Evolutionary conservation across 2,329 filamentous ascomycete species (phyloP).

Genomic region (Cladosporium sp.): DNA sequence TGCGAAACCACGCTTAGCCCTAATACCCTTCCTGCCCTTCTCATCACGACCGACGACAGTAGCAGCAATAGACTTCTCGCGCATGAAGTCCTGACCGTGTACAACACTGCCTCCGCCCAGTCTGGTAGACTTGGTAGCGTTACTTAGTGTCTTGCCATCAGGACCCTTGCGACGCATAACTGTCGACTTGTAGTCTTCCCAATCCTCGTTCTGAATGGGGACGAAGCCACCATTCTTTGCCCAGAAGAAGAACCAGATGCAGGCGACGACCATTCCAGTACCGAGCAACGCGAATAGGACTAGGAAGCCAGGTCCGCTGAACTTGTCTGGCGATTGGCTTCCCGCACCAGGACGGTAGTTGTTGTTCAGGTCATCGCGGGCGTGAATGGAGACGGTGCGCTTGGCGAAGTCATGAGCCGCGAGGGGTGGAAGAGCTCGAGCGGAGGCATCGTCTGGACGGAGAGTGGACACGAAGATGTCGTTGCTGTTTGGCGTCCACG

Average conservation of each 20-base stretch:
- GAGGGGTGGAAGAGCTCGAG: constrained; percentile 18
- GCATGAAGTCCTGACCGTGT: constrained; percentile 58
- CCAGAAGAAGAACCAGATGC: constrained; percentile 99
- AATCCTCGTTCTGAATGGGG: constrained; percentile 78
- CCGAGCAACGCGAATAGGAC: constrained; percentile 84
- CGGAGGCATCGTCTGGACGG: constrained; percentile 14
- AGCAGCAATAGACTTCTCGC: constrained; percentile 37
- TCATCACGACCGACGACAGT: constrained; percentile 48
- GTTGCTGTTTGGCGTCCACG: constrained; percentile 14
- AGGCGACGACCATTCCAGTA: constrained; percentile 68
- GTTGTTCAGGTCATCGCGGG: constrained; percentile 10
- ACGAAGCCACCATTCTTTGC: constrained; percentile 90
- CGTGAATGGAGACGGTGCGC: constrained; percentile 14
- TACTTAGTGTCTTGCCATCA: constrained; percentile 81
- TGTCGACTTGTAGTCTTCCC: constrained; percentile 98
- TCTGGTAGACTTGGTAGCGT: constrained; percentile 77
- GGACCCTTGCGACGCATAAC: constrained; percentile 86
- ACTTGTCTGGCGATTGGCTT: constrained; percentile 21
- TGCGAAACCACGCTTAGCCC: constrained; percentile 41
- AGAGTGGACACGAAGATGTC: constrained; percentile 1
- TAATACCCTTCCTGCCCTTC: constrained; percentile 42
- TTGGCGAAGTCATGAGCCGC: constrained; percentile 21
- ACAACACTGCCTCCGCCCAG: constrained; percentile 84
- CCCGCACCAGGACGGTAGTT: constrained; percentile 11
- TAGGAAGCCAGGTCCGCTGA: constrained; percentile 66